Conservation (phyloP, 257 asterid genomes). For the Solanum clarkiae region DNA sequence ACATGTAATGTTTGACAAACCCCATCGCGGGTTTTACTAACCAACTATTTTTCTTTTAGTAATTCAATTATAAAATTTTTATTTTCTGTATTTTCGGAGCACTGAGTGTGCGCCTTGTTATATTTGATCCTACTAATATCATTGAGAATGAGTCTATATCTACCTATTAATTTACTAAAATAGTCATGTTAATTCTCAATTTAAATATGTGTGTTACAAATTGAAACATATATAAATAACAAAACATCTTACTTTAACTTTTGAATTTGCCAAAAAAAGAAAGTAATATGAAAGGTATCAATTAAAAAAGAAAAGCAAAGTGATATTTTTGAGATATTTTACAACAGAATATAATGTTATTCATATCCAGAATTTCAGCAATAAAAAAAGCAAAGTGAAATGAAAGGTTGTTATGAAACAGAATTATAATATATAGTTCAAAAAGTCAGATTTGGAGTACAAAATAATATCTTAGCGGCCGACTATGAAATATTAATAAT, state of each 20-base stretch:
- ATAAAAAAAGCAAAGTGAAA: neutral
- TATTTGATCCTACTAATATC: neutral
- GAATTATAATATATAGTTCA: neutral
- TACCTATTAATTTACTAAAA: neutral
- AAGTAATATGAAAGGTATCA: neutral
- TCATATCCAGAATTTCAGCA: neutral
- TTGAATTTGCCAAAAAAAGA: neutral
- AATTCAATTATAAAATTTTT: neutral
- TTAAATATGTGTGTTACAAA: neutral
- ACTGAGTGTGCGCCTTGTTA: neutral
- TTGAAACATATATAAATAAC: neutral
- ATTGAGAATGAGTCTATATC: neutral
- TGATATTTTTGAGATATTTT: neutral
- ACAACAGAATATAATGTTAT: neutral
- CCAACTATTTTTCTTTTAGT: neutral
- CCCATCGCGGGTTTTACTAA: neutral
- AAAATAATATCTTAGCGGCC: neutral
- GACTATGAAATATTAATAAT: neutral
- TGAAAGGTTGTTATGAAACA: neutral
- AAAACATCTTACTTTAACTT: neutral
- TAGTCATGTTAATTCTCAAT: neutral
- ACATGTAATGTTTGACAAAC: neutral
- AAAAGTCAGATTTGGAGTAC: neutral
- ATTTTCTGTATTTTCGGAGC: neutral
- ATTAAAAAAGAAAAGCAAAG: neutral